Base-by-base conservation (phyloP, 75 land plant species). In the Pinus taeda region DNA sequence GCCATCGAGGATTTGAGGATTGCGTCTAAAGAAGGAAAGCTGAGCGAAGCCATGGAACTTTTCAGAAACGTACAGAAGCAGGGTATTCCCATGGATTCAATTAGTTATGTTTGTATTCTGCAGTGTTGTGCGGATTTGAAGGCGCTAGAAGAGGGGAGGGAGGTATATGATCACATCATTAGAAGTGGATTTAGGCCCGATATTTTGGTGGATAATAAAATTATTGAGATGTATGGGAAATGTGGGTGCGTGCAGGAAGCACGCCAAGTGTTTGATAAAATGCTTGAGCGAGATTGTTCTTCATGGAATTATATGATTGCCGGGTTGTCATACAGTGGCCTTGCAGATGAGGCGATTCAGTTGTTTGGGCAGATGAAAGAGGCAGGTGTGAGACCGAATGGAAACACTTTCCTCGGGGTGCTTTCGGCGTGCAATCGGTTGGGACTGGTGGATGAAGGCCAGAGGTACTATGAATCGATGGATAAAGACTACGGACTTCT, bases 251-350 rank as follows among this genome's bases (percentile, higher is more conserved):
- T 76, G 29, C 24, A 63, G 15, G 77, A 76, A 73, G 75, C 77
- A 60, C 64, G 20, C 37, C 79, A 77, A 61, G 57, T 80, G 30
- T 61, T 80, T 70, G 57, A 80, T 66, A 42, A 36, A 58, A 57
- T 76, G 79, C 11, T 15, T 24, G 26, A 58, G 11, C 30, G 60
- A 22, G 79, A 80, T 59, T 36, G 22, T 17, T n/a, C 55, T 20
- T 76, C 81, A 6, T 80, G 80, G 80, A 59, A 60, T 26, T 63
- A 37, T 6, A 24, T 80, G 63, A 36, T 80, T 49, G 58, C 69
- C 60, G 81, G 81, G 15, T 80, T 77, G 39, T 63, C 66, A 14
- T 53, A 77, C 21, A 59, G 62, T 57, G 81, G 79, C 13, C 24
- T 21, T 15, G 24, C 45, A 9, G 15, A 21, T 26, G 79, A 36